These are phyloP conservation scores for Pelargonium myrrhifolium DNA, from an alignment of 441 rosid species.

Conservation along the genomic window DNA sequence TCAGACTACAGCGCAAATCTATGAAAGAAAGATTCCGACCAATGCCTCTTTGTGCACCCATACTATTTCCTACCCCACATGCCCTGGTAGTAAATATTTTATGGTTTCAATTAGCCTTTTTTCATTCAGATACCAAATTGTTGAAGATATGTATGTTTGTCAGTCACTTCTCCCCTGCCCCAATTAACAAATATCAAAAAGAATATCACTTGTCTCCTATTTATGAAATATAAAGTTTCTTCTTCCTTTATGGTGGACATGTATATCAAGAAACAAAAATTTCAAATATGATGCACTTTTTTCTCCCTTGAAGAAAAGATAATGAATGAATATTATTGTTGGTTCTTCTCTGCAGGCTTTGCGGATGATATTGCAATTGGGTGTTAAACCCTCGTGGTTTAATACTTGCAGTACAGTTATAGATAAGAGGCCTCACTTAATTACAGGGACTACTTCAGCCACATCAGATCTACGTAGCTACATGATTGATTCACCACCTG, in stretches of 20 bases:
- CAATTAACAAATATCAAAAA: not conserved
- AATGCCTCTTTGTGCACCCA: slow-evolving; percentile 83
- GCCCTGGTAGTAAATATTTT: slow-evolving; percentile 54
- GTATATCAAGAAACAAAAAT: not conserved
- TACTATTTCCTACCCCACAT: slow-evolving; percentile 82
- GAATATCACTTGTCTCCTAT: not conserved
- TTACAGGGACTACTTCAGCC: slow-evolving; percentile 67
- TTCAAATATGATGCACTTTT: slow-evolving; percentile 12
- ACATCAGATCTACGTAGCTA: slow-evolving; percentile 74
- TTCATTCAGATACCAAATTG: not conserved
- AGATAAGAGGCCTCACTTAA: slow-evolving; percentile 67
- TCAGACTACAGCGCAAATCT: slow-evolving; percentile 38
- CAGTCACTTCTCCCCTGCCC: not conserved
- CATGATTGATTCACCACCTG: slow-evolving; percentile 71
- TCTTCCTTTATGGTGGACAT: slow-evolving; percentile 1
- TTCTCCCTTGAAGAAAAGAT: slow-evolving; percentile 1
- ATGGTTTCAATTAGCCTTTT: slow-evolving; percentile 4
- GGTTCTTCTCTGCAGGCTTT: slow-evolving; percentile 64
- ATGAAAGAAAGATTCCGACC: slow-evolving; percentile 88
- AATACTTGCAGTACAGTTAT: slow-evolving; percentile 69
- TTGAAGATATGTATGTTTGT: slow-evolving; percentile 2
- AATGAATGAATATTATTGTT: slow-evolving; percentile 11
- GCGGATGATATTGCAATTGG: slow-evolving; percentile 91
- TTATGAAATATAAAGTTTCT: not conserved
- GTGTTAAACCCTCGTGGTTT: slow-evolving; percentile 95